Percentiles rank a stretch among this genome's conserved stretches.
phyloP scores from a whole-genome alignment of 495 filamentous ascomycete species.

The Penicillium coprophilum region DNA sequence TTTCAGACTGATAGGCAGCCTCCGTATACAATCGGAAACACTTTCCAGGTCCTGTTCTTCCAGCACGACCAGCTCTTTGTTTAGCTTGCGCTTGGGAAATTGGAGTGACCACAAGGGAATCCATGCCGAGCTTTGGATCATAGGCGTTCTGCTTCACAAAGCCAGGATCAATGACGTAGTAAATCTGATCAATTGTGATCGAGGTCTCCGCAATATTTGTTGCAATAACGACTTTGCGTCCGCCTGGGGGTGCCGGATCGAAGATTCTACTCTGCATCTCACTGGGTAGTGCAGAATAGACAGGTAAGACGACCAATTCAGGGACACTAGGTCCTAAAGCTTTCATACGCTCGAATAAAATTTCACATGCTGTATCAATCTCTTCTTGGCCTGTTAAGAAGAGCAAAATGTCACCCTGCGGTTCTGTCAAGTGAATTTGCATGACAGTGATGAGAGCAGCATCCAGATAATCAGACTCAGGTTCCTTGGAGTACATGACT shows the following conservation, averaged over 20 bases:
- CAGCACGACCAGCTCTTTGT: conserved; percentile 89
- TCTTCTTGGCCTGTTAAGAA: conserved; percentile 98
- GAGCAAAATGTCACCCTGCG: conserved; percentile 85
- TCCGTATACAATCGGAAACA: conserved; percentile 97
- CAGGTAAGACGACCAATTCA: conserved; percentile 88
- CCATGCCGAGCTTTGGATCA: conserved; percentile 97
- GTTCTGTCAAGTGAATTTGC: conserved; percentile 95
- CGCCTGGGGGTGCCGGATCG: conserved; percentile 85
- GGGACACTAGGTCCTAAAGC: conserved; percentile 86
- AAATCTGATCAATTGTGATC: conserved; percentile 95
- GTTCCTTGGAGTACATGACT: conserved; percentile 90
- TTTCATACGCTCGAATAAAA: conserved; percentile 95
- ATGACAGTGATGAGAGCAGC: conserved; percentile 94
- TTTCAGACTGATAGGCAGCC: conserved; percentile 91
- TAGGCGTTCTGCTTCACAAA: conserved; percentile 98
- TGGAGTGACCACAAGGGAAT: conserved; percentile 89
- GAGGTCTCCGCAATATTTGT: conserved; percentile 99
- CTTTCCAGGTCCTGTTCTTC: conserved; percentile 93
- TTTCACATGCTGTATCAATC: conserved; percentile 92
- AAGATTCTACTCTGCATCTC: conserved; percentile 96
- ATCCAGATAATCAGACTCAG: conserved; percentile 94
- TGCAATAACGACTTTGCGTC: conserved; percentile 93
- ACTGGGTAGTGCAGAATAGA: conserved; percentile 88
- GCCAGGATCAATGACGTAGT: conserved; percentile 95
- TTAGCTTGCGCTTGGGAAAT: conserved; percentile 97